Evolutionary conservation across 345 rosid genomes (phyloP), one percentile per base, ranked within the genome.

Genomic region (Eucalyptus urophylla): DNA sequence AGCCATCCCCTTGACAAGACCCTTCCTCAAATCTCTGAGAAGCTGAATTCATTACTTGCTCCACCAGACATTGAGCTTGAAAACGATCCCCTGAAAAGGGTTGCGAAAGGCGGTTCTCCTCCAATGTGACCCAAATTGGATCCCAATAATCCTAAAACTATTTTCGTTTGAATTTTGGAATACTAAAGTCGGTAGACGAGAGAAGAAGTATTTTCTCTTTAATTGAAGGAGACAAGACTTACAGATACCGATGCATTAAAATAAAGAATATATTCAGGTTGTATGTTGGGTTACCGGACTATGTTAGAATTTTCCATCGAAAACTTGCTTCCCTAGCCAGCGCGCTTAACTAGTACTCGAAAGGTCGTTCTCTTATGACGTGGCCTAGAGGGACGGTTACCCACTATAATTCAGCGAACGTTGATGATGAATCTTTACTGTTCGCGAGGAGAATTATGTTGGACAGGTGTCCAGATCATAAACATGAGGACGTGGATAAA

Each of bases 121-220:
- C 5, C 11, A 0, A 4, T 4, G 16, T 29, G 25, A 11, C 11
- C 25, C 5, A 21, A 53, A 53, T 53, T 53, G 25, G 11, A 21
- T 21, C 11, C 8, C 0, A 21, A 5, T 19, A 4, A 8, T 21
- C 11, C 25, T 53, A 53, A 53, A 53, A 21, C 1, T 53, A 53
- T 53, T 53, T 53, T 53, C 2, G 25, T 53, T 53, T 53, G 58
- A 53, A 53, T 53, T 53, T 53, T 21, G 1, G 2, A 53, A 21
- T 0, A 2, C 0, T 2, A 53, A 21, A 53, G 8, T 53, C 0
- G 2, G 1, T 8, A 53, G 2, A 1, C 2, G 1, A 53, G 2
- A 53, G 1, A 53, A 53, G 11, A 21, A 8, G 21, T 8, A 53
- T 1, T 53, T 7, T 53, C 5, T 3, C 58, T 53, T 53, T 4